Base-by-base conservation (phyloP, 139 green algal species). In the Coelastrella sp. region DNA sequence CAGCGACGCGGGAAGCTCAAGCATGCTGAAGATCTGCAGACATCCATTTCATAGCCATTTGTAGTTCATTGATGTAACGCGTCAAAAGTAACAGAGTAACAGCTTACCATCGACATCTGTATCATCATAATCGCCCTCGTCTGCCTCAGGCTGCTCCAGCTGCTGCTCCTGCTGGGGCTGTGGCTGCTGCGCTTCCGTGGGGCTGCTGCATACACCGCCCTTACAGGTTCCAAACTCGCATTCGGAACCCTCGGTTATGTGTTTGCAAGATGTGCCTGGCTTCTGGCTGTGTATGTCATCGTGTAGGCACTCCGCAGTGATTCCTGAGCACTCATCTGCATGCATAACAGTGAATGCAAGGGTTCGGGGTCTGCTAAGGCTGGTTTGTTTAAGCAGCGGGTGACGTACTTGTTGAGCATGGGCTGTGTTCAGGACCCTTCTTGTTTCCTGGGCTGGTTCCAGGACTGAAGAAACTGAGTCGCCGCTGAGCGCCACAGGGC, bases 271-370 rank as follows among this genome's bases (percentile, higher is more conserved):
- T 57, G 59, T 86, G 23, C 76, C 86, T n/a, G 60, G 16, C 6
- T 23, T 19, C 5, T 77, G 20, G 7, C 17, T 74, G 7, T 79
- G 58, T 19, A 90, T 66, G 61, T 90, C 86, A 11, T 5, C 16
- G 61, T 80, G 60, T 5, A 90, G 22, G 86, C 86, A 90, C 7
- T 61, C 17, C 14, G 17, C 64, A 8, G 66, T 16, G 11, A 90
- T 79, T 75, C 86, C 86, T 58, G 86, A 19, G 22, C 86, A 90
- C 6, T 86, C 76, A 71, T 90, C 86, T 90, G 76, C 74, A 80
- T 0, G 60, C n/a, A 17, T 61, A 75, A 56, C 59, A 86, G 47
- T 47, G 13, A 47, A 47, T 47, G 32, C 32, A 47, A 47, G 32
- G 32, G 32, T 47, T 47, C 32, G 32, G 32, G 32, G 32, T 47